phyloP scores from a whole-genome alignment of 2,329 filamentous ascomycete genomes.

The Furcasterigmium furcatum region DNA sequence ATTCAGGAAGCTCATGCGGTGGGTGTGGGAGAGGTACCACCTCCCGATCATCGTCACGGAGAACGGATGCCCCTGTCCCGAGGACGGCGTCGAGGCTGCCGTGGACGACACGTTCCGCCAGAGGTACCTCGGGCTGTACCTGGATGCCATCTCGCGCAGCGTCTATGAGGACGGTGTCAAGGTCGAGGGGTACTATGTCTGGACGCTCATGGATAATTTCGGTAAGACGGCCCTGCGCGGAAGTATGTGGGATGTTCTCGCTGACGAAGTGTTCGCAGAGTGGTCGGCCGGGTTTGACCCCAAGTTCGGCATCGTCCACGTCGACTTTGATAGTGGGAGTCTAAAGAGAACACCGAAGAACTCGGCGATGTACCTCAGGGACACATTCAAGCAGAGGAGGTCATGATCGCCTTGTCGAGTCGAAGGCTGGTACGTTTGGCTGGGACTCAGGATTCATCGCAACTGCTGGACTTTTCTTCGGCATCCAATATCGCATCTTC shows the following conservation, averaged over 20 bases:
- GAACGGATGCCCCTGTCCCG: slow-evolving; percentile 24
- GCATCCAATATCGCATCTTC: not conserved
- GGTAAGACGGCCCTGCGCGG: slow-evolving; percentile 16
- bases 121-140: slow-evolving; percentile 15
- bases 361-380: slow-evolving; percentile 11
- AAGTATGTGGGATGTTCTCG: not conserved
- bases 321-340: slow-evolving; percentile 19
- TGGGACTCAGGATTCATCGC: no score
- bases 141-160: slow-evolving; percentile 19
- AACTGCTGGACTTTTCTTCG: not conserved
- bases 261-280: not conserved
- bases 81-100: slow-evolving; percentile 13
- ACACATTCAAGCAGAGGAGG: slow-evolving; percentile 12
- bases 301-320: slow-evolving; percentile 21
- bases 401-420: no score
- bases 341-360: slow-evolving; percentile 20
- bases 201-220: slow-evolving; percentile 31
- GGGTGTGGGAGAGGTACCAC: slow-evolving; percentile 18
- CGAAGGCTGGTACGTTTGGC: no score
- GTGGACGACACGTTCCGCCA: slow-evolving; percentile 12
- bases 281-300: slow-evolving; percentile 18
- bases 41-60: slow-evolving; percentile 26
- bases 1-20: slow-evolving; percentile 23
- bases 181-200: slow-evolving; percentile 30
- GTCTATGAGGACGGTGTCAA: slow-evolving; percentile 23